Percentiles rank a stretch among this genome's conserved stretches.
phyloP scores from a whole-genome alignment of 75 land plant species.

The Sequoiadendron giganteum region DNA sequence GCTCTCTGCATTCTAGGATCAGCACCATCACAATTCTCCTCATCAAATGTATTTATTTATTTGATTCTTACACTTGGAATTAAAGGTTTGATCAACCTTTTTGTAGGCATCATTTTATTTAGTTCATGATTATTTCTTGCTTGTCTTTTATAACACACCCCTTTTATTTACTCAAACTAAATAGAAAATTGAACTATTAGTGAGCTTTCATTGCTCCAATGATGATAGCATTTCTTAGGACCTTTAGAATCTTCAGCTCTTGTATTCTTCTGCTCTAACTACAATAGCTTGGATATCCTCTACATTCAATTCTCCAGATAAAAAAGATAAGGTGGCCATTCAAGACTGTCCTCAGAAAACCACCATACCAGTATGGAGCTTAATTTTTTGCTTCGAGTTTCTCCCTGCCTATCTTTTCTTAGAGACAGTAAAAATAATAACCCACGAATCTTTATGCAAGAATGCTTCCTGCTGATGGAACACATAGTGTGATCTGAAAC shows the following conservation, averaged over 20 bases:
- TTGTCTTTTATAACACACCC: neutral
- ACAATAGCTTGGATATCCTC: neutral
- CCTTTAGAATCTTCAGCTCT: neutral
- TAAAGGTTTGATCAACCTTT: neutral
- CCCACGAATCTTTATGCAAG: neutral
- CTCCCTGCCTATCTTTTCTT: neutral
- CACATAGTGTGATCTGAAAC: neutral
- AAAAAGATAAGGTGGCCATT: neutral
- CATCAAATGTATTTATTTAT: neutral
- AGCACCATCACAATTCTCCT: neutral
- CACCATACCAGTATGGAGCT: neutral
- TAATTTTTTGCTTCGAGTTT: neutral
- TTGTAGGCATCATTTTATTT: neutral
- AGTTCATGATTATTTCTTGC: neutral
- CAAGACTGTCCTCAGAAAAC: neutral
- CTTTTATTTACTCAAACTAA: neutral
- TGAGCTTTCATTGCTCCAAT: neutral
- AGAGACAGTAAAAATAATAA: neutral
- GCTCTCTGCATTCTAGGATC: neutral
- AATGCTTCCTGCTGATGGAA: neutral
- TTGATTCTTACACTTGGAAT: neutral
- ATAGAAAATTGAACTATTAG: neutral
- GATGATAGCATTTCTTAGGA: neutral
- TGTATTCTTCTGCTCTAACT: constrained; percentile 4
- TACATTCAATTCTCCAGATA: neutral